Evolutionary conservation across 2,329 filamentous ascomycete genomes (phyloP), one percentile per base, ranked within the genome.

Genomic region (Spiromastix sp.): DNA sequence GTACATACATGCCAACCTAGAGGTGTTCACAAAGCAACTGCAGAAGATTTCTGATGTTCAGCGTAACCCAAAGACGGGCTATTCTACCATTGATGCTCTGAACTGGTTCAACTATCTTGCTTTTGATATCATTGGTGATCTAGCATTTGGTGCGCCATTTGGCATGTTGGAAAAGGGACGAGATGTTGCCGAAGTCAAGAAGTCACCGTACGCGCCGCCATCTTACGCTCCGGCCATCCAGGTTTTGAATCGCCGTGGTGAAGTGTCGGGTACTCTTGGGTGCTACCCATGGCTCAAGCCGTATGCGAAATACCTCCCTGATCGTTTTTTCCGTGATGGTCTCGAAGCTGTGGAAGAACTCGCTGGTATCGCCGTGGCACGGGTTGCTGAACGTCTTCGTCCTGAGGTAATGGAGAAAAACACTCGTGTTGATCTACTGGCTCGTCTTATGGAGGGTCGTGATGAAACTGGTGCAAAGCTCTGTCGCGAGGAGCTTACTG

Each of bases 241-340:
- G 60, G 87, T 93, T 3, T 67, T 94, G 36, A 94, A 94, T 62
- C 74, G 86, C 10, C 72, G 86, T 32, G 87, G 86, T 37, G 86
- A 94, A 52, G 85, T 94, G 19, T 87, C 80, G 9, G 82, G 77
- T 3, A 78, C 85, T 0, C 67, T 95, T 3, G 86, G 86, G 2
- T 82, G 76, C 49, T 65, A 79, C 36, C 85, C 86, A 0, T 59
- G 65, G 39, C 64, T 94, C 31, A 89, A 83, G 56, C 83, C 85
- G 1, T 93, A 76, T 46, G 86, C 85, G 12, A 77, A 75, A 48
- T 89, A 79, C 57, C 61, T 93, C 7, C 85, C 85, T 0, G 85
- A 93, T 50, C 72, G 79, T 1, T 93, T 93, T 66, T 93, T 91
- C 66, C 71, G 63, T 46, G 66, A 82, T 42, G 85, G 85, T 8